Percentiles rank a stretch among this genome's conserved stretches.
Conservation (phyloP, 495 filamentous ascomycete genomes). For the Penicillium nucicola region DNA sequence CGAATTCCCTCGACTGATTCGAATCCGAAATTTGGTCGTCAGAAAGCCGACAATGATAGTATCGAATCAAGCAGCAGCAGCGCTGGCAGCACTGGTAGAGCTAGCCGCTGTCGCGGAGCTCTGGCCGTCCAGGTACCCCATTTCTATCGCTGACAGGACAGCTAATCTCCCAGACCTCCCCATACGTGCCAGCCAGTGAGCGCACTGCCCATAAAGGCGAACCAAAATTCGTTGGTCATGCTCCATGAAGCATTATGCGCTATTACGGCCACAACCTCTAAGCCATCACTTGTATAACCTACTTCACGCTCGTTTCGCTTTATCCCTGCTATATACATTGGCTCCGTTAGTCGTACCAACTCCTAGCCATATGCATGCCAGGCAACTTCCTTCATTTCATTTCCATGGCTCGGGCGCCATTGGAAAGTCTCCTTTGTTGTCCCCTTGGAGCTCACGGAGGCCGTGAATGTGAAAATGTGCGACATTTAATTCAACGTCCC, state of each 20-base stretch:
- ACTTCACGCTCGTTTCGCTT: constrained; percentile 10
- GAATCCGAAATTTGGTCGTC: no score
- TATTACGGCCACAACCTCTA: constrained; percentile 17
- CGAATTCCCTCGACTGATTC: no score
- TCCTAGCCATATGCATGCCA: constrained; percentile 11
- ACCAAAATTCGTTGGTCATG: constrained; percentile 12
- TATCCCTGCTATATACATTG: not conserved
- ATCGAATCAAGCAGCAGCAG: not conserved
- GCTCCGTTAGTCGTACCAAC: constrained; percentile 9
- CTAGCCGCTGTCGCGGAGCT: not conserved
- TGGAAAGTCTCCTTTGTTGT: constrained; percentile 8
- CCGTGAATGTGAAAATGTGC: constrained; percentile 6
- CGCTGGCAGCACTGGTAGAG: no score
- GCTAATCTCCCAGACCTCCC: constrained; percentile 15
- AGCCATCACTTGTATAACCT: constrained; percentile 12
- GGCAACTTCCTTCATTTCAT: constrained; percentile 14
- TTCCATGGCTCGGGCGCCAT: constrained; percentile 13
- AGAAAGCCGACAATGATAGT: not conserved
- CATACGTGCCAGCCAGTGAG: constrained; percentile 9
- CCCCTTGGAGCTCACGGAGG: not conserved
- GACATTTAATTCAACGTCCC: not conserved
- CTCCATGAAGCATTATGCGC: constrained; percentile 15
- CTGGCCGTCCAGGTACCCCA: constrained; percentile 12
- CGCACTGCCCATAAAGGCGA: constrained; percentile 11
- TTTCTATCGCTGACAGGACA: constrained; percentile 8